These are phyloP conservation scores for Cephaloascus albidus DNA, from an alignment of 805 yeast species.

Conservation along the genomic window DNA sequence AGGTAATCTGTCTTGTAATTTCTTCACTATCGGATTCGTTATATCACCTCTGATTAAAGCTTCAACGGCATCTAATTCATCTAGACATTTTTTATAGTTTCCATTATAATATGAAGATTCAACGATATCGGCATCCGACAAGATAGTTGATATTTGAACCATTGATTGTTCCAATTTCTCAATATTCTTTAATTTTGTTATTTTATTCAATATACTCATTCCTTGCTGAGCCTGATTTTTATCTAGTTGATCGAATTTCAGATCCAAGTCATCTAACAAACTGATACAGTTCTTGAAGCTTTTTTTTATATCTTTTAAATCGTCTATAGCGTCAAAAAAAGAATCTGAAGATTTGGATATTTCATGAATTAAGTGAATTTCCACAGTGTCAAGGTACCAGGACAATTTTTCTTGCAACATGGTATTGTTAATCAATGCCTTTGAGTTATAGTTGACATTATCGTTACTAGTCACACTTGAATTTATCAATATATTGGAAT, in stretches of 20 bases:
- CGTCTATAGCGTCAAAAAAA: conserved; percentile 78
- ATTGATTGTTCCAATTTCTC: conserved; percentile 55
- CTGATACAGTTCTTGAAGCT: conserved; percentile 44
- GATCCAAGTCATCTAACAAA: conserved; percentile 35
- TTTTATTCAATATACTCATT: conserved; percentile 35
- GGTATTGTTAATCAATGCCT: conserved; percentile 38
- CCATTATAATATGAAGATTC: conserved; percentile 34
- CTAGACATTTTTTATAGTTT: conserved; percentile 45
- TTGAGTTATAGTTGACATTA: conserved; percentile 9
- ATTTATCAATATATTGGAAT: conserved; percentile 32
- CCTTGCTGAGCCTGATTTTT: conserved; percentile 41
- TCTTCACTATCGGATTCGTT: conserved; percentile 12
- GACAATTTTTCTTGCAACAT: conserved; percentile 70
- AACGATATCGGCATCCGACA: conserved; percentile 38
- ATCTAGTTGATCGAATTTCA: conserved; percentile 36
- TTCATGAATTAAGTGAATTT: conserved; percentile 69
- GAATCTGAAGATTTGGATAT: conserved; percentile 78
- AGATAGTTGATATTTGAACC: conserved; percentile 38
- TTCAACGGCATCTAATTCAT: conserved; percentile 48
- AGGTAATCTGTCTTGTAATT: conserved; percentile 16
- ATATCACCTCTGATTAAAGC: conserved; percentile 45
- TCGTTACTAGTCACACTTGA: conserved; percentile 11
- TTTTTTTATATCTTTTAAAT: conserved; percentile 53
- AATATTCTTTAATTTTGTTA: conserved; percentile 48
- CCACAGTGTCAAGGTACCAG: conserved; percentile 78